These are phyloP conservation scores for Piper betle DNA, from an alignment of 164 flowering plant genomes.

Conservation along the genomic window DNA sequence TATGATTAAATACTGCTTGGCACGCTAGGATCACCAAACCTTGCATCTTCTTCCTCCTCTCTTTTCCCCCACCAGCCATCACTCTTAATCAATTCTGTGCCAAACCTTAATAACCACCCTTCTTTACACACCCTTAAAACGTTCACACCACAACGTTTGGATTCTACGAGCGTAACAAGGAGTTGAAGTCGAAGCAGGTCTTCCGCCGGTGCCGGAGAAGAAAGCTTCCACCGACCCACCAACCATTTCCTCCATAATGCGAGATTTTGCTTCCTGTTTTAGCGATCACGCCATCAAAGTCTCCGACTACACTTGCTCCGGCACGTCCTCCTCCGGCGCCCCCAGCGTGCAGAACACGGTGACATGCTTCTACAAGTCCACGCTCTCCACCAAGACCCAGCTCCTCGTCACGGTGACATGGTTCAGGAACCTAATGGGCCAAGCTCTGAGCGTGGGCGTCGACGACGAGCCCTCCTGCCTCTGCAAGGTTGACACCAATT, in stretches of 20 bases:
- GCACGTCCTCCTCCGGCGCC: conserved; percentile 21
- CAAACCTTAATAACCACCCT: background rate
- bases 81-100: too few species aligned
- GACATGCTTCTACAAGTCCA: conserved; percentile 37
- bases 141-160: too few species aligned
- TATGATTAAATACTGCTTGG: conserved; percentile 10
- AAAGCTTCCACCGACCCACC: conserved; percentile 1
- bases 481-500: conserved; percentile 41
- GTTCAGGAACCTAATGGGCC: conserved; percentile 39
- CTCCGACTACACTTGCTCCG: conserved; percentile 58
- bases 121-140: too few species aligned
- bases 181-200: too few species aligned
- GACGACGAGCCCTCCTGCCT: conserved; percentile 25
- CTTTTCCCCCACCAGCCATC: conserved; percentile 3
- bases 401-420: conserved; percentile 50
- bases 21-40: conserved; percentile 15
- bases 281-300: conserved; percentile 58
- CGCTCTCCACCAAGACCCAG: conserved; percentile 33
- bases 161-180: too few species aligned
- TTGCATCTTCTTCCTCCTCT: conserved; percentile 3
- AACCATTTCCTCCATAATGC: conserved; percentile 24
- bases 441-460: conserved; percentile 39
- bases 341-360: conserved; percentile 53
- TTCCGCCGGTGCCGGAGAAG: too few species aligned
- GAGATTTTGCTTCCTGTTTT: conserved; percentile 66